These are phyloP conservation scores for Thymus quinquecostatus DNA, from an alignment of 257 asterid species.

Conservation along the genomic window DNA sequence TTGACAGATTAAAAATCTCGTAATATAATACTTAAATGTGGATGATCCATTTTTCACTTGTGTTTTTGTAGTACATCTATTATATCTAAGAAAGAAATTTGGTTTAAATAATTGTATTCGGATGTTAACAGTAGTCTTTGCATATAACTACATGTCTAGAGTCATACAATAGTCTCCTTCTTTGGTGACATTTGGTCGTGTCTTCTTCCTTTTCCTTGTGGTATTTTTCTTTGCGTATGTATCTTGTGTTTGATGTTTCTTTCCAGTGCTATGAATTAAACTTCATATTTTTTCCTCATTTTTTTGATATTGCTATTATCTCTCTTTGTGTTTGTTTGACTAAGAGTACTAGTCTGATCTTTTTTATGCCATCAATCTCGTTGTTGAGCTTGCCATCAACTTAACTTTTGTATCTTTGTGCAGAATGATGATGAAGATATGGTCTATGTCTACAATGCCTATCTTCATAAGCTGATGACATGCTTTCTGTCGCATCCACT, in stretches of 20 bases:
- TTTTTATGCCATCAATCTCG: conserved; percentile 1
- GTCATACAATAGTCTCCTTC: not conserved
- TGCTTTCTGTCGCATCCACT: conserved; percentile 90
- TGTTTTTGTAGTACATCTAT: not conserved
- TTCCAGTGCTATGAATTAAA: conserved; percentile 1
- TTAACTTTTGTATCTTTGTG: conserved; percentile 37
- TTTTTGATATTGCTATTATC: not conserved
- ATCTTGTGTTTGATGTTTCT: not conserved
- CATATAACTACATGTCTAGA: not conserved
- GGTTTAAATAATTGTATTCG: conserved; percentile 14
- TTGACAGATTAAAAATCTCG: conserved; percentile 8
- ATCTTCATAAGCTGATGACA: conserved; percentile 85
- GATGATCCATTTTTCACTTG: not conserved
- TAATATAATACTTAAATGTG: not conserved
- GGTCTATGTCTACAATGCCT: conserved; percentile 85
- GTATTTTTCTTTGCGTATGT: not conserved
- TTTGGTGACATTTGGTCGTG: not conserved
- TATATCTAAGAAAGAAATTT: not conserved
- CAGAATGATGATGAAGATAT: conserved; percentile 97
- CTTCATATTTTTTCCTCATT: conserved; percentile 9
- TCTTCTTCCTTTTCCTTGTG: not conserved
- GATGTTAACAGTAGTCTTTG: not conserved
- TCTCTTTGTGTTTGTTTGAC: conserved; percentile 19
- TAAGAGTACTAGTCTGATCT: conserved; percentile 16
- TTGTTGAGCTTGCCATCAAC: conserved; percentile 15